A percentile compares a stretch with the other conserved stretches of the same genome.
phyloP scores from a whole-genome alignment of 139 green algal genomes.

The Coelastrella sp. region DNA sequence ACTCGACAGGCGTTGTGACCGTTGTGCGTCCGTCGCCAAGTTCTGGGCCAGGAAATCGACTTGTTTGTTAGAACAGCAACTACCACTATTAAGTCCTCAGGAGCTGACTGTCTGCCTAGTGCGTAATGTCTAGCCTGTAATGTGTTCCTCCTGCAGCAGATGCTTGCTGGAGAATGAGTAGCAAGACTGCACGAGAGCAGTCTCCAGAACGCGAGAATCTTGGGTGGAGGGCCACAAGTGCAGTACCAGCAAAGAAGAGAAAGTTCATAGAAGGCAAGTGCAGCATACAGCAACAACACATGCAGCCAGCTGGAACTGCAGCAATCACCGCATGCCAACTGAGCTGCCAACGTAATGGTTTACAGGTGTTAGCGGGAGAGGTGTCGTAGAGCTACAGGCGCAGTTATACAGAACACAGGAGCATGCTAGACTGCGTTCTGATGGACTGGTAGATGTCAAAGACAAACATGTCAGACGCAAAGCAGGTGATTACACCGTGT shows the following conservation, averaged over 20 bases:
- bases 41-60: background rate
- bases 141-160: too few species aligned
- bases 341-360: background rate
- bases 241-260: slow-evolving; percentile 75
- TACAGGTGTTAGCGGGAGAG: slow-evolving; percentile 70
- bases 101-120: background rate
- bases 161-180: background rate
- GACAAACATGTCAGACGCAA: slow-evolving; percentile 45
- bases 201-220: slow-evolving; percentile 54
- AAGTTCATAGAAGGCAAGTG: slow-evolving; percentile 78
- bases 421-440: slow-evolving; percentile 54
- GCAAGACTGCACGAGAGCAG: slow-evolving; percentile 5
- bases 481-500: slow-evolving; percentile 11
- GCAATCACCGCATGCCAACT: background rate
- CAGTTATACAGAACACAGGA: slow-evolving; percentile 83
- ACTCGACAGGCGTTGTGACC: background rate
- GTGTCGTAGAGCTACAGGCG: slow-evolving; percentile 83
- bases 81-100: background rate
- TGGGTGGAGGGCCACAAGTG: slow-evolving; percentile 83
- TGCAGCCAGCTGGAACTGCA: background rate
- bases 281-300: background rate
- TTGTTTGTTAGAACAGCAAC: background rate
- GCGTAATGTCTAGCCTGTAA: too few species aligned
- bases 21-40: background rate
- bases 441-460: slow-evolving; percentile 53